Base-by-base conservation (phyloP, 371 early-diverging fungal species). In the Mucor irregularis region DNA sequence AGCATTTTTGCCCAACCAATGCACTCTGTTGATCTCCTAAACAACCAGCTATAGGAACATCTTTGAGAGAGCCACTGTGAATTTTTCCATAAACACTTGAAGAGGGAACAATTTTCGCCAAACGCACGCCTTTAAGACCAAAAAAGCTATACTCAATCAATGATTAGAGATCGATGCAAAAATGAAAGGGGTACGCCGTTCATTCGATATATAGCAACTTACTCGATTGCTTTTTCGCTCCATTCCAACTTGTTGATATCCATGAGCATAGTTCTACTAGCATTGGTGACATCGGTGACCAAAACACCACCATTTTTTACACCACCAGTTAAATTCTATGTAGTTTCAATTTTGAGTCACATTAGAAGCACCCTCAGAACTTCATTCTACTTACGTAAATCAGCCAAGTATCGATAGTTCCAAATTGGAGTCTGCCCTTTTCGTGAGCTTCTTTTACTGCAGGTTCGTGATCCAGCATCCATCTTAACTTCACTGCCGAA, bases 21-120 rank as follows among this genome's bases (percentile, higher is more conserved):
- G 98, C 97, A 14, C 96, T 93, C 64, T 98, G 98, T 66, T 98
- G 98, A 76, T 98, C 98, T 29, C 98, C 98, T 24, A 98, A 71
- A 61, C 91, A 90, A 8, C 93, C 95, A 11, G 91, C 68, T 19
- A 95, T 84, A 2, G 91, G 89, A 5, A 91, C 63, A 34, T 88
- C 91, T 63, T 66, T 56, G 14, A 86, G 76, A 0, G 89, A 68
- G 5, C 87, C 87, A 8, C 61, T 50, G 10, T 53, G 61, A 49
- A 94, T 61, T 19, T 72, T 59, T n/a, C 93, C 96, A 71, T 93
- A 94, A 0, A 89, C 55, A 45, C 91, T 85, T 11, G 95, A 80
- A 5, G 95, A 95, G 13, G 95, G 89, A n/a, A 77, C 76, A 59
- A 97, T 90, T 62, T 82, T 78, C 19, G 98, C 95, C 6, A 97